These are phyloP conservation scores for Clitoria ternatea DNA, from an alignment of 306 rosid genomes.

Conservation along the genomic window DNA sequence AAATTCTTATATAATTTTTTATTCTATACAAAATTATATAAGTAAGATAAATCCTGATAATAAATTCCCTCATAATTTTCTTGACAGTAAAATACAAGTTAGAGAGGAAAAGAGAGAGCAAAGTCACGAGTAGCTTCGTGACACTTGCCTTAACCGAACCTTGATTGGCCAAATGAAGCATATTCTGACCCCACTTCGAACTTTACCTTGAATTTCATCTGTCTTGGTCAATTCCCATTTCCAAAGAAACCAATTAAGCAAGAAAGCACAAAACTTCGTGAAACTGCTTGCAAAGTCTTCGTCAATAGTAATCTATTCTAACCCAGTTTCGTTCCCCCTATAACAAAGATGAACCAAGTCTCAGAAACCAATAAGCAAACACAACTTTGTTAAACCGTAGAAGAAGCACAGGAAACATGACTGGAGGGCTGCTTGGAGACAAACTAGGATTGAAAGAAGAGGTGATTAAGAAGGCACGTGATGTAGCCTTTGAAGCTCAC, in stretches of 20 bases:
- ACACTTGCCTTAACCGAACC: neutral
- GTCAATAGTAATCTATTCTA: too few species aligned
- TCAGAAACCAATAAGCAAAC: neutral
- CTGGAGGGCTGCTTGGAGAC: slow-evolving; percentile 32
- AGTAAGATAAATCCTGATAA: too few species aligned
- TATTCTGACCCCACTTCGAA: neutral
- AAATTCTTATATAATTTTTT: too few species aligned
- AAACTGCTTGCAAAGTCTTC: neutral
- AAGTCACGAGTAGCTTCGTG: neutral
- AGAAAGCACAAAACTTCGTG: neutral
- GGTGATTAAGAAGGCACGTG: slow-evolving; percentile 31
- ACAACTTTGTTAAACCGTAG: neutral
- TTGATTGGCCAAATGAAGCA: neutral
- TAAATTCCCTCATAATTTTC: too few species aligned
- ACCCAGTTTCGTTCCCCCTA: neutral
- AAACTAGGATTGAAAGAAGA: slow-evolving; percentile 33
- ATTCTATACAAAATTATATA: too few species aligned
- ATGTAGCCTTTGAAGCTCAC: slow-evolving; percentile 40
- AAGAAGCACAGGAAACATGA: slow-evolving; percentile 27
- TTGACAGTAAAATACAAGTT: too few species aligned
- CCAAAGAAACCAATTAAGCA: neutral
- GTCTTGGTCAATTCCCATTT: neutral
- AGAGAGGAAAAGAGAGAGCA: neutral
- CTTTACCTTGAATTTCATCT: neutral
- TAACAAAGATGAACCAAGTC: neutral